Base-by-base conservation (phyloP, 306 rosid species). In the Trifolium pratense region DNA sequence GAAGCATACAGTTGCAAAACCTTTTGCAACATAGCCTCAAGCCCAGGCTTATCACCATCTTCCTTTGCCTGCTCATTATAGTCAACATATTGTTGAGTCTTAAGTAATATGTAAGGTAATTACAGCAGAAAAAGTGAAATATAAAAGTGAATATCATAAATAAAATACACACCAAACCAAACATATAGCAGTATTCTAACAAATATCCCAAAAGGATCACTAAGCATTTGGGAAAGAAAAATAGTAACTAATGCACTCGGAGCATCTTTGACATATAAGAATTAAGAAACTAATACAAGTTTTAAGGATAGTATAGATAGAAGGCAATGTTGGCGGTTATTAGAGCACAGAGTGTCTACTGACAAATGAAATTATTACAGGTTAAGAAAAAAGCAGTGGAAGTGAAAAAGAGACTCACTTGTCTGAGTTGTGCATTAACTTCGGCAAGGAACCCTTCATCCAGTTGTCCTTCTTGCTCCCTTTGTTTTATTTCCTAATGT, bases 21-120 rank as follows among this genome's bases (percentile, higher is more conserved):
- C 86, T 93, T 93, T 80, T 85, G 97, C 79, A 93, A 48, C 97
- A 93, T 93, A 70, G 98, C 97, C 92, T 86, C 97, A 42, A 93
- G 81, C 66, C 98, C 98, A 9, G 98, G 98, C 87, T 89, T 93
- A 83, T 93, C 98, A 36, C 87, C 97, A 77, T 93, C 97, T 89
- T 83, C 97, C 79, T 91, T 91, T 56, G 94, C 97, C 97, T 89
- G 86, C 49, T 83, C 78, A 78, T 72, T 55, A 86, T 40, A 34
- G 79, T 65, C 60, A 57, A 82, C 61, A 73, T 48, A 73, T 62
- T 37, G 61, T 52, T 73, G 34, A 59, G 51, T 56, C 71, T 71
- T 43, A 36, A 60, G 66, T 43, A 18, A 51, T 65, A 68, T 39
- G 20, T 25, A 56, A 49, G 7, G 63, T 51, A 53, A 70, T 14